These are phyloP conservation scores for Juglanconis sp. DNA, from an alignment of 2,329 filamentous ascomycete genomes.

Conservation along the genomic window DNA sequence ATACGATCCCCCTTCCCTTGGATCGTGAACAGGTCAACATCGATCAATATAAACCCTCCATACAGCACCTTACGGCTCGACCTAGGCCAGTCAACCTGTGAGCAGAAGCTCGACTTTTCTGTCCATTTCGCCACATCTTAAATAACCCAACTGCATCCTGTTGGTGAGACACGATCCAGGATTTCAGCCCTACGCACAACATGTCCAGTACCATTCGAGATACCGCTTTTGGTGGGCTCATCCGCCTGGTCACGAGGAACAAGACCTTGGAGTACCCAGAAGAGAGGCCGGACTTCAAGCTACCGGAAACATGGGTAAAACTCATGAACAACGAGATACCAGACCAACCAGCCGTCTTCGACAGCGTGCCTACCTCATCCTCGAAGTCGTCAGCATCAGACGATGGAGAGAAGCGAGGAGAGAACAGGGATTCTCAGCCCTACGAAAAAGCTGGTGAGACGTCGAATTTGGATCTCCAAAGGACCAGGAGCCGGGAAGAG, in stretches of 20 bases:
- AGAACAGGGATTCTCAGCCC: slow-evolving; percentile 19
- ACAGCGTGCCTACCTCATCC: slow-evolving; percentile 8
- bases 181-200: not conserved
- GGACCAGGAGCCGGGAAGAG: slow-evolving; percentile 24
- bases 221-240: slow-evolving; percentile 26
- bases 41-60: not conserved
- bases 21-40: not conserved
- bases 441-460: slow-evolving; percentile 13
- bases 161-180: not conserved
- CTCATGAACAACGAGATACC: slow-evolving; percentile 70
- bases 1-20: not conserved
- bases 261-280: slow-evolving; percentile 55
- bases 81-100: not conserved
- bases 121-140: not conserved
- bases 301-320: slow-evolving; percentile 62
- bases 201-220: slow-evolving; percentile 18
- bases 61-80: not conserved
- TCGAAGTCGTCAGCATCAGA: slow-evolving; percentile 12
- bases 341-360: slow-evolving; percentile 9
- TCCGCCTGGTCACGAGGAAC: slow-evolving; percentile 28
- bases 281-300: slow-evolving; percentile 65
- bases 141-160: not conserved
- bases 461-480: slow-evolving; percentile 18
- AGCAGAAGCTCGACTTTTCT: not conserved
- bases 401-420: slow-evolving; percentile 24